phyloP scores from a whole-genome alignment of 1,284 basidiomycete genomes.

The Caloboletus inedulis region DNA sequence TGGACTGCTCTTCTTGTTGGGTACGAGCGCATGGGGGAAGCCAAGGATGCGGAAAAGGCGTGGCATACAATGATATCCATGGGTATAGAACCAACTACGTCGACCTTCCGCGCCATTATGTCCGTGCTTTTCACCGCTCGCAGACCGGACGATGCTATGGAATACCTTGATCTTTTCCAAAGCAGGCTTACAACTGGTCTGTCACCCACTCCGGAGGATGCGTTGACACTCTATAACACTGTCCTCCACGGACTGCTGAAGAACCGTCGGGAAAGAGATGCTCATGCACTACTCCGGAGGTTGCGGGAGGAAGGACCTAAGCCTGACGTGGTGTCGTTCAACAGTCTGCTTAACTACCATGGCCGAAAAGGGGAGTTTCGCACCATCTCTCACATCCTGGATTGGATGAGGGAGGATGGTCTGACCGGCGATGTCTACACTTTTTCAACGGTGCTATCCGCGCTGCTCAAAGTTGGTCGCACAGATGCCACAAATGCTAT shows the following conservation, averaged over 20 bases:
- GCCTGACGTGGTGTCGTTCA: conserved; percentile 74
- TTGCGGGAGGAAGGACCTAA: conserved; percentile 53
- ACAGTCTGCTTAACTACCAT: conserved; percentile 71
- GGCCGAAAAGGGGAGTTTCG: conserved; percentile 59
- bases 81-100: conserved; percentile 49
- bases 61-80: conserved; percentile 60
- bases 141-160: conserved; percentile 44
- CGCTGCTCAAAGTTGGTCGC: conserved; percentile 64
- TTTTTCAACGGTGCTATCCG: conserved; percentile 76
- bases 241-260: conserved; percentile 60
- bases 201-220: conserved; percentile 20
- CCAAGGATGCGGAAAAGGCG: conserved; percentile 45
- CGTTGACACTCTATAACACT: conserved; percentile 58
- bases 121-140: conserved; percentile 49
- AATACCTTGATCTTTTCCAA: conserved; percentile 42
- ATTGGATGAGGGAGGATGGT: conserved; percentile 49
- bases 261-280: conserved; percentile 41
- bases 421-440: conserved; percentile 74
- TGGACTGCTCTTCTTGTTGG: conserved; percentile 69
- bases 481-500: conserved; percentile 63
- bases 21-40: conserved; percentile 47
- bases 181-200: conserved; percentile 26
- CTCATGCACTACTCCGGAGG: conserved; percentile 43
- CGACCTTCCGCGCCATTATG: conserved; percentile 62
- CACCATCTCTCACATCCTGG: conserved; percentile 52